Evolutionary conservation across 352 stramenopile genomes (phyloP), one percentile per base, ranked within the genome.

Genomic region (Pelagophyceae sp.): DNA sequence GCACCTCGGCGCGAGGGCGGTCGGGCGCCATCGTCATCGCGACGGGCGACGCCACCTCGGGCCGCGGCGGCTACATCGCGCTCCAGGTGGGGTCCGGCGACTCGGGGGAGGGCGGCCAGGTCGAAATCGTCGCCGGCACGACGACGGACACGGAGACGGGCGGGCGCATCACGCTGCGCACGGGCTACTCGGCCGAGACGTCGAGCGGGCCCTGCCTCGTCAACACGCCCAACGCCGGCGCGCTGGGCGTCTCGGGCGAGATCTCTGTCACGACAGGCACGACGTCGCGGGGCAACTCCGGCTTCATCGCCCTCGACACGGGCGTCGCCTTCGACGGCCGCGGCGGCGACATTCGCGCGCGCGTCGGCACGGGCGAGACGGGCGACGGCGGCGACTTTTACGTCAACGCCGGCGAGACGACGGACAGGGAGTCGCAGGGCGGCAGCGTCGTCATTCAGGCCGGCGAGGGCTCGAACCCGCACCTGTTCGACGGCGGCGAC

Each of bases 401-500:
- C 0, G n/a, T 86, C 27, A 76, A 45, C 19, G 81, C 83, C 0
- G 82, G 83, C 31, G 35, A 71, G n/a, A 81, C 83, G 3, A 79
- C 75, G 77, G 70, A 76, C 29, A 71, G 76, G 80, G 79, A 79
- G 54, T 71, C 82, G 58, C 81, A 77, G 51, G 84, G 86, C 20
- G 87, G 87, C 20, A 70, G 80, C 50, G 79, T 92, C 33, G 51
- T 82, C 45, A 80, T 91, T 61, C 27, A 76, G 38, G 85, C 83
- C 38, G 86, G 87, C 32, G 78, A 87, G 27, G 85, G 84, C 0
- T 83, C 80, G 32, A 85, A 76, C 38, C 81, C 76, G 51, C 84
- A 86, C 78, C 92, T 86, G 64, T 87, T 81, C 3, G 85, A 94
- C 72, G 90, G 90, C 37, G 91, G 92, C 37, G 86, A 92, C 77